Evolutionary conservation across 352 stramenopile species (phyloP).

Genomic region (Phytophthora lateralis): DNA sequence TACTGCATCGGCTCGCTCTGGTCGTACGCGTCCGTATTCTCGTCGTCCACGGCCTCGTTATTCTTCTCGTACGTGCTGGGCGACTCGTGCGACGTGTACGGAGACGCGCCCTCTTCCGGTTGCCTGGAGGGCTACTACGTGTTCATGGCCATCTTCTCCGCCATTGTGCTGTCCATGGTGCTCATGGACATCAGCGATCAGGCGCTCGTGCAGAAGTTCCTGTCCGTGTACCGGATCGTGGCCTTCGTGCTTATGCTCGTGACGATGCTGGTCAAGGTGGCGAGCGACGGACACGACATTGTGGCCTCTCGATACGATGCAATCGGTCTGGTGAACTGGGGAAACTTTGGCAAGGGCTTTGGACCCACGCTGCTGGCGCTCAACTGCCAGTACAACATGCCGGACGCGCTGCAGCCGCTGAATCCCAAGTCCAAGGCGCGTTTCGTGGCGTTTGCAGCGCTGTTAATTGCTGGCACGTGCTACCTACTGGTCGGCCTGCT

Average conservation of each 20-base stretch:
- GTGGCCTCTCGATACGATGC: conserved; percentile 45
- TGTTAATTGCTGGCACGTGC: conserved; percentile 70
- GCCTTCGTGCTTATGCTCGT: conserved; percentile 78
- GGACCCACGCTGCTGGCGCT: conserved; percentile 82
- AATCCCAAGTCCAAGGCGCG: conserved; percentile 68
- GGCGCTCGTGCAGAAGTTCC: conserved; percentile 79
- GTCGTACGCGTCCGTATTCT: conserved; percentile 88
- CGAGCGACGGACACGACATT: conserved; percentile 54
- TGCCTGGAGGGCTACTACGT: conserved; percentile 80
- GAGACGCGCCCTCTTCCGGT: conserved; percentile 35
- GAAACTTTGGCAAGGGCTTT: conserved; percentile 84
- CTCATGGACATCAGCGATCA: conserved; percentile 88
- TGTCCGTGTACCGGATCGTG: conserved; percentile 83
- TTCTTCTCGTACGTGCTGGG: conserved; percentile 75
- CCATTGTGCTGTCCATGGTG: conserved; percentile 80
- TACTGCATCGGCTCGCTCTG: conserved; percentile 85
- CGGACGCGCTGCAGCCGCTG: conserved; percentile 80
- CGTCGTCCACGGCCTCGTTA: conserved; percentile 81
- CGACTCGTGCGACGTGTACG: conserved; percentile 75
- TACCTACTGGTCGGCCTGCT: conserved; percentile 81
- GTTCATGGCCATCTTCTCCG: conserved; percentile 78
- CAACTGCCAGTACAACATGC: conserved; percentile 91
- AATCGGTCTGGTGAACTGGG: conserved; percentile 74
- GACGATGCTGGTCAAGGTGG: conserved; percentile 77
- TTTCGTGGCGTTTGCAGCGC: conserved; percentile 63